Evolutionary conservation across 1,139 yeast species (phyloP).

Genomic region (Blastobotrys buckinghamii): DNA sequence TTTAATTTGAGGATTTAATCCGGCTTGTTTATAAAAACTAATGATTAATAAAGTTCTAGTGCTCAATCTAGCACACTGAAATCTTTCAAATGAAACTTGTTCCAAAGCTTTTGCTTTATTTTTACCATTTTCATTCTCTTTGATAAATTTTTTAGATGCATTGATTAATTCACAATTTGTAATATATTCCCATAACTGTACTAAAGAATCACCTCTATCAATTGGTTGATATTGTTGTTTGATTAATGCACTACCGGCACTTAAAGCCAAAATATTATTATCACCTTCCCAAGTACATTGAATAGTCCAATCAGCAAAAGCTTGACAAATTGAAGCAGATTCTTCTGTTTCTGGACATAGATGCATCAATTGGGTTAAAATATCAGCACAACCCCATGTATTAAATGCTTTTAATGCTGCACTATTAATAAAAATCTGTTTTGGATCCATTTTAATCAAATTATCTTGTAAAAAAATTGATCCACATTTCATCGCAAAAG

Average conservation of each 20-base stretch:
- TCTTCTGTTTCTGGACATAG: too few species aligned
- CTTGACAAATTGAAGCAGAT: conserved; percentile 51
- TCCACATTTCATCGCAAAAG: conserved; percentile 73
- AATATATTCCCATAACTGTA: conserved; percentile 39
- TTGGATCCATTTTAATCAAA: conserved; percentile 48
- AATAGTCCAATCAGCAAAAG: conserved; percentile 87
- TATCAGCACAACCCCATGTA: conserved; percentile 76
- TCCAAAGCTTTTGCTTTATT: conserved; percentile 37
- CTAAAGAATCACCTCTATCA: conserved; percentile 30
- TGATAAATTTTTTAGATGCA: conserved; percentile 29
- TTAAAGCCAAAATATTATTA: conserved; percentile 76
- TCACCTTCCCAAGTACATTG: conserved; percentile 99
- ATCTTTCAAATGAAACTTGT: conserved; percentile 39
- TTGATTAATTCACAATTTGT: conserved; percentile 32
- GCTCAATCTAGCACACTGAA: conserved; percentile 40
- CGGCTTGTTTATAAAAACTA: conserved; percentile 33
- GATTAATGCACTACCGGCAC: conserved; percentile 54
- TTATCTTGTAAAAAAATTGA: conserved; percentile 47
- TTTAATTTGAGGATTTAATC: conserved; percentile 20
- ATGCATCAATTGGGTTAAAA: conserved; percentile 22
- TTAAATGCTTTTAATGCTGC: conserved; percentile 86
- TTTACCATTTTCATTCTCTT: conserved; percentile 24
- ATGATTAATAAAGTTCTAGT: conserved; percentile 36
- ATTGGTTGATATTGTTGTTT: conserved; percentile 31
- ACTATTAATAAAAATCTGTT: conserved; percentile 75